Conservation (phyloP, 164 flowering plant species). For the Aristolochia contorta region DNA sequence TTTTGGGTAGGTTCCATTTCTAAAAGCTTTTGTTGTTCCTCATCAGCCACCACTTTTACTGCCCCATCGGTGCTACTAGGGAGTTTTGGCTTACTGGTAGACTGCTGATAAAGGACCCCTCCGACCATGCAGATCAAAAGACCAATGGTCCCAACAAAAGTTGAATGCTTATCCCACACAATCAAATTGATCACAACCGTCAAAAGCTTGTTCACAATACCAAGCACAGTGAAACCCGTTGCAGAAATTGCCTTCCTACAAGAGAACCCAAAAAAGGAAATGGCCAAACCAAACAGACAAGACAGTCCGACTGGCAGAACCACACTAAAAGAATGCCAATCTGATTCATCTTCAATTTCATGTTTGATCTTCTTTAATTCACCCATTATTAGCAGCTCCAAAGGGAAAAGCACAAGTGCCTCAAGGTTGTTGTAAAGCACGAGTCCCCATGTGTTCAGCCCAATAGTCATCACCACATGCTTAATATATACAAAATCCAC, state of each 20-base stretch:
- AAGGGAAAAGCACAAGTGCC: slow-evolving; percentile 74
- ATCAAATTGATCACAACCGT: slow-evolving; percentile 81
- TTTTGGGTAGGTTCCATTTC: slow-evolving; percentile 47
- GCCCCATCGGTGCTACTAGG: slow-evolving; percentile 15
- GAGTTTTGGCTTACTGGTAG: slow-evolving; percentile 50
- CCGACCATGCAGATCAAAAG: slow-evolving; percentile 90
- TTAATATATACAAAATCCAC: slow-evolving; percentile 91
- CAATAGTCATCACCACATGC: slow-evolving; percentile 96
- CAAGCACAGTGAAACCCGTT: slow-evolving; percentile 91
- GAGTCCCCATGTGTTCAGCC: slow-evolving; percentile 93
- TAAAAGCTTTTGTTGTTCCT: slow-evolving; percentile 46
- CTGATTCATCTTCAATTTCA: slow-evolving; percentile 62
- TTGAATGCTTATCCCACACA: slow-evolving; percentile 95
- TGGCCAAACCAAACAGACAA: slow-evolving; percentile 81
- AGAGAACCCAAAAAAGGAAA: slow-evolving; percentile 94
- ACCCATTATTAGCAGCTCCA: slow-evolving; percentile 88
- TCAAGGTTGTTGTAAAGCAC: slow-evolving; percentile 92
- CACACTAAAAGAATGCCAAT: slow-evolving; percentile 71
- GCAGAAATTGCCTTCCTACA: slow-evolving; percentile 93
- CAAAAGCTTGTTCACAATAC: slow-evolving; percentile 81
- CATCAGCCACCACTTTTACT: slow-evolving; percentile 32
- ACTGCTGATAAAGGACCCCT: slow-evolving; percentile 87
- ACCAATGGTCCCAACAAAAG: slow-evolving; percentile 79
- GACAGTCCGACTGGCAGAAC: slow-evolving; percentile 78
- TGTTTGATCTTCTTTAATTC: slow-evolving; percentile 88